Base-by-base conservation (phyloP, 2,329 filamentous ascomycete species). In the Stachybotrys echinatus region DNA sequence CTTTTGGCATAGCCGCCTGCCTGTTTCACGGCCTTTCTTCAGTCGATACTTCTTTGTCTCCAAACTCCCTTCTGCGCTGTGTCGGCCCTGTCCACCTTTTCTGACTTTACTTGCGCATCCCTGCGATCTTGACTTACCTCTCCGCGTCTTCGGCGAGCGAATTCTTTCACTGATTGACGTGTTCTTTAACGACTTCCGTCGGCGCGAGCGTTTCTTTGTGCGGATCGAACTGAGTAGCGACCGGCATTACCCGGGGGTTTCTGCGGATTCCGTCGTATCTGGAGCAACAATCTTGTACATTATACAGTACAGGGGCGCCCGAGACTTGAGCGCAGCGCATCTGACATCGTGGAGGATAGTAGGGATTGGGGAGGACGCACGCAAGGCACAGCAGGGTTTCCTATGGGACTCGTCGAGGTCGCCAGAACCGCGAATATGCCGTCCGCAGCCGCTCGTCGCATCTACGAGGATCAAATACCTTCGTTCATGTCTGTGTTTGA, bases 401-500 rank as follows among this genome's bases (percentile, higher is more conserved):
- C 27, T 8, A 34, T 34, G 27, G 14, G 27, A 34, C 10, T 14
- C 5, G 27, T 34, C 14, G 27, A 34, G 27, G 5, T 34, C 38
- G 18, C 17, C n/a, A 8, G 38, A 40, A n/a, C 18, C 38, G 38
- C 38, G 19, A 81, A 69, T 54, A 85, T 85, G 81, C 80, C 80
- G 67, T 83, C 81, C 59, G 78, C 82, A 57, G 75, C 81, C 51
- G 74, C 80, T 48, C 74, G 81, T 58, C 77, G 80, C 66, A 66
- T 83, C 60, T 84, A 82, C 65, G 81, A 85, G 73, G 82, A 85
- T 63, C 82, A 85, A 67, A 85, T 89, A 75, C 85, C 85, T 64
- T 83, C 85, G 20, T 87, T 89, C 61, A 88, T 87, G 84, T 85
- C 85, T 50, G 85, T 89, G 50, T 88, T 86, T 72, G 83, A 84